Evolutionary conservation across 208 protist genomes (phyloP).

Genomic region (Phytomonas sp.): DNA sequence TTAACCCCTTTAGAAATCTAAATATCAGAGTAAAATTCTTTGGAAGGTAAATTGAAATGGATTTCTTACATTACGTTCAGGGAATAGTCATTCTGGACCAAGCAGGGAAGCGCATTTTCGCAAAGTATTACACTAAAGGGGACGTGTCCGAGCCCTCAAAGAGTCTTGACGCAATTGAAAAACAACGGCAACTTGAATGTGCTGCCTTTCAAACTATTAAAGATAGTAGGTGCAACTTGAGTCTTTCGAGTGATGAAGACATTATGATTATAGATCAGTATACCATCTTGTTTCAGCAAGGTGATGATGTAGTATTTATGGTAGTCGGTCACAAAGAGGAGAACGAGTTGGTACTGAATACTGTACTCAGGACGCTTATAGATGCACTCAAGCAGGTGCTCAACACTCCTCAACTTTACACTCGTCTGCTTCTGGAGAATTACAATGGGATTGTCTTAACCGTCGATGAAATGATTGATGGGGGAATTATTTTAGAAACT

Average conservation of each 20-base stretch:
- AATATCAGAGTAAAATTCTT: not conserved
- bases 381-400: constrained; percentile 54
- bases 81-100: constrained; percentile 72
- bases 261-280: constrained; percentile 74
- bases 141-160: constrained; percentile 38
- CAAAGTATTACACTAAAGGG: constrained; percentile 83
- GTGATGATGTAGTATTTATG: constrained; percentile 58
- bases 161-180: constrained; percentile 43
- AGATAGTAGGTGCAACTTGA: constrained; percentile 14
- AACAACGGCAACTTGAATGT: constrained; percentile 58
- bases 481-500: constrained; percentile 83
- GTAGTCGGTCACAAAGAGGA: constrained; percentile 75
- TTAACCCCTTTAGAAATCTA: not conserved
- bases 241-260: constrained; percentile 35
- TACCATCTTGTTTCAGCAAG: constrained; percentile 52
- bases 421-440: constrained; percentile 60
- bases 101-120: constrained; percentile 57
- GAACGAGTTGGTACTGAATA: constrained; percentile 77
- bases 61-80: constrained; percentile 83
- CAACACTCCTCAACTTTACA: constrained; percentile 39
- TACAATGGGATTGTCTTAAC: constrained; percentile 83
- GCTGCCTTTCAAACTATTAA: constrained; percentile 39
- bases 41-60: constrained; percentile 25
- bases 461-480: constrained; percentile 88
- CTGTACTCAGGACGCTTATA: constrained; percentile 51